These are phyloP conservation scores for Meyerozyma carpophila DNA, from an alignment of 1,139 yeast species.

Conservation along the genomic window DNA sequence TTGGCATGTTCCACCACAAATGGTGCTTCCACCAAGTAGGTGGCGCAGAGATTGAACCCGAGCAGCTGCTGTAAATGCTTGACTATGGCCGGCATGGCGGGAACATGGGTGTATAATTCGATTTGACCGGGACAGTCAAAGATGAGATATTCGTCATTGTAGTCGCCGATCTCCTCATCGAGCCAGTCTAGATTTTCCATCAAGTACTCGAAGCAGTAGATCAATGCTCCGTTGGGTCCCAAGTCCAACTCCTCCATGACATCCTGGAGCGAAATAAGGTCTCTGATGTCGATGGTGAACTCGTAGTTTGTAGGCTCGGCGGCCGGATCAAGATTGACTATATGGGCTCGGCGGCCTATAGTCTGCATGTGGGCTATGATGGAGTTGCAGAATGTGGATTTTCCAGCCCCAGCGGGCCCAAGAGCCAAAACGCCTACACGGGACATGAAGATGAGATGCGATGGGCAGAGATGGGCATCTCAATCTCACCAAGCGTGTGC, in stretches of 20 bases:
- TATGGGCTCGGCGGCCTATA: conserved; percentile 87
- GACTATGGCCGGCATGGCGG: conserved; percentile 84
- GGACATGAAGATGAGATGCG: conserved; percentile 50
- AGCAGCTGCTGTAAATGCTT: conserved; percentile 74
- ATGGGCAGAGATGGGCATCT: no score
- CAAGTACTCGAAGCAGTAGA: conserved; percentile 89
- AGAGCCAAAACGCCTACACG: conserved; percentile 91
- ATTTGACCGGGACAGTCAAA: conserved; percentile 99
- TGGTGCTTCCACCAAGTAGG: conserved; percentile 89
- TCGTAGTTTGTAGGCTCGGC: conserved; percentile 92
- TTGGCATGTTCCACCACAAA: conserved; percentile 86
- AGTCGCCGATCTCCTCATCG: conserved; percentile 92
- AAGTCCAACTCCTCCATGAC: conserved; percentile 94
- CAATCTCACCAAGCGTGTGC: background rate
- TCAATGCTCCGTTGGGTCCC: conserved; percentile 94
- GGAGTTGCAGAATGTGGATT: conserved; percentile 84
- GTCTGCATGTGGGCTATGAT: conserved; percentile 85
- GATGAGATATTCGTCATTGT: conserved; percentile 85
- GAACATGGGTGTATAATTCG: conserved; percentile 91
- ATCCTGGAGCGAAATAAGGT: conserved; percentile 83
- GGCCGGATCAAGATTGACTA: conserved; percentile 95
- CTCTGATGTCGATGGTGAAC: conserved; percentile 89
- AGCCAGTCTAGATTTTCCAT: conserved; percentile 91
- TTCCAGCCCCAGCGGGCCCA: conserved; percentile 99
- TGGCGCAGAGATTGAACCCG: conserved; percentile 85